Percentiles rank a stretch among this genome's conserved stretches.
These are phyloP conservation scores for Gynandropsis gynandra DNA, from an alignment of 345 rosid species.

Conservation along the genomic window DNA sequence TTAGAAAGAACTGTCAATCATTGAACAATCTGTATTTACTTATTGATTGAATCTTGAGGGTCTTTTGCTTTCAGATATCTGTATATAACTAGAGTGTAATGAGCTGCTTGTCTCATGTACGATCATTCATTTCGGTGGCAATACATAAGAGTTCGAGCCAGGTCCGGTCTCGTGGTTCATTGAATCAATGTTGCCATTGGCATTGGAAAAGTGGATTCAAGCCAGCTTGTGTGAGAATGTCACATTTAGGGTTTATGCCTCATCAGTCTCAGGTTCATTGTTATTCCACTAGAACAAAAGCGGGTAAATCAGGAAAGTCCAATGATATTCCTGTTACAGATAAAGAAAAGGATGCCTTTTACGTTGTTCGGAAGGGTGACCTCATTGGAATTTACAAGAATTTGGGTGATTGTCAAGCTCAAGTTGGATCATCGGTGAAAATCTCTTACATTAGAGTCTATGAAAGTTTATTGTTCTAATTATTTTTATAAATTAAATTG, in stretches of 20 bases:
- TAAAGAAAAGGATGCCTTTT: constrained; percentile 60
- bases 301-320: constrained; percentile 22
- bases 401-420: constrained; percentile 67
- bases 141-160: constrained; percentile 35
- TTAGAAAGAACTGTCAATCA: background rate
- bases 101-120: constrained; percentile 48
- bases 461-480: background rate
- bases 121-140: constrained; percentile 40
- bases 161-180: constrained; percentile 21
- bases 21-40: background rate
- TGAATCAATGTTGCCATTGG: constrained; percentile 25
- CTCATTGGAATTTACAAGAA: constrained; percentile 64
- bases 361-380: constrained; percentile 83
- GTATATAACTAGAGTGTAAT: constrained; percentile 25
- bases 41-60: constrained; percentile 8
- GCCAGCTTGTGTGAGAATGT: constrained; percentile 20
- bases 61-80: constrained; percentile 2
- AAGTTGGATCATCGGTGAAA: constrained; percentile 75
- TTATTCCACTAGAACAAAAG: constrained; percentile 39
- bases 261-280: constrained; percentile 35
- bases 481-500: background rate
- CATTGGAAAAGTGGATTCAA: constrained; percentile 23
- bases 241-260: constrained; percentile 24
- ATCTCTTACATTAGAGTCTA: background rate
- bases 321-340: constrained; percentile 28